These are phyloP conservation scores for Hexamita inflata DNA, from an alignment of 208 protist genomes.

Conservation along the genomic window DNA sequence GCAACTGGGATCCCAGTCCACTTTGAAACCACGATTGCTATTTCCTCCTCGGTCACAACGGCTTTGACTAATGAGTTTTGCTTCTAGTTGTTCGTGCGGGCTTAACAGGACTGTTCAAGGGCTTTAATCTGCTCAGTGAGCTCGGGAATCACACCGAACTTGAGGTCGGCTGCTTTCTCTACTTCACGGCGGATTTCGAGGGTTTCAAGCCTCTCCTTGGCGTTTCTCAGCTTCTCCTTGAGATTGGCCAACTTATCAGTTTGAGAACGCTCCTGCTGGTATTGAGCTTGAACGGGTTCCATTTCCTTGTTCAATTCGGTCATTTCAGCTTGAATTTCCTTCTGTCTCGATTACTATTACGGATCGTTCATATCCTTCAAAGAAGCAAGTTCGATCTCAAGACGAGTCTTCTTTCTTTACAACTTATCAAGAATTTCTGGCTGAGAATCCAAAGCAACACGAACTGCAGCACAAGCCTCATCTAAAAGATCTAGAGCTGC, in stretches of 20 bases:
- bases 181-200: conserved; percentile 21
- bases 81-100: neutral
- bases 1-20: conserved; percentile 87
- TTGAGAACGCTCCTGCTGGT: conserved; percentile 59
- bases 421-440: conserved; percentile 76
- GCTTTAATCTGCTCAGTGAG: conserved; percentile 58
- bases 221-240: conserved; percentile 65
- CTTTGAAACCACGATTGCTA: conserved; percentile 76
- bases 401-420: conserved; percentile 29
- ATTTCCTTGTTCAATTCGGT: conserved; percentile 59
- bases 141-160: conserved; percentile 78
- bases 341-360: conserved; percentile 4
- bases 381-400: conserved; percentile 69
- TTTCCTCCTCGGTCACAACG: conserved; percentile 55
- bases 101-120: neutral
- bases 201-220: conserved; percentile 61
- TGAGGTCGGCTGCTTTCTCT: conserved; percentile 66
- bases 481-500: conserved; percentile 95
- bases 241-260: conserved; percentile 64
- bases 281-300: conserved; percentile 59
- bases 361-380: conserved; percentile 72
- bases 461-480: conserved; percentile 71
- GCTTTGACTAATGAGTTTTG: conserved; percentile 39
- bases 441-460: conserved; percentile 76
- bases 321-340: conserved; percentile 57